Conservation (phyloP, 768 basidiomycete species). For the Sarcomyxa edulis region DNA sequence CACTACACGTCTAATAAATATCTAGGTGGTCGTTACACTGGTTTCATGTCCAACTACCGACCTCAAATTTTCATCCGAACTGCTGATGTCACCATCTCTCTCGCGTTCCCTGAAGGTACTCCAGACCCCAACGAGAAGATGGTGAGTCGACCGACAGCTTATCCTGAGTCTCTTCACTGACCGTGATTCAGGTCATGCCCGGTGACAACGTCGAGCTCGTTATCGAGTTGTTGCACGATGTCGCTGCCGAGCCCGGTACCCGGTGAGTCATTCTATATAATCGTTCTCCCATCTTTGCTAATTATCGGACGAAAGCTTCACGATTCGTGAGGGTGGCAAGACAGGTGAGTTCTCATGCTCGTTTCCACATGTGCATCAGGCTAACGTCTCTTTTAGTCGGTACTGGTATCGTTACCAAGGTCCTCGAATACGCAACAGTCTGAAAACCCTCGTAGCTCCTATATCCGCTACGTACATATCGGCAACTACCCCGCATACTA, state of each 20-base stretch:
- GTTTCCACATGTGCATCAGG: background rate
- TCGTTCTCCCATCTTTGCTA: slow-evolving; percentile 6
- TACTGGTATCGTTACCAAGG: slow-evolving; percentile 90
- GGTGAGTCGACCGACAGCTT: slow-evolving; percentile 35
- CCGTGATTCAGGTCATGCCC: slow-evolving; percentile 72
- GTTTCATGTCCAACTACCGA: slow-evolving; percentile 91
- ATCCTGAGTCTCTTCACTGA: background rate
- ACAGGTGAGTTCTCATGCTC: slow-evolving; percentile 58
- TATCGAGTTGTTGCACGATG: slow-evolving; percentile 75
- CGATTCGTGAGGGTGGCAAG: slow-evolving; percentile 91
- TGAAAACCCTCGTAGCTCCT: too few species aligned
- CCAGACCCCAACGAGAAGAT: slow-evolving; percentile 81
- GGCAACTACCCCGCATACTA: too few species aligned
- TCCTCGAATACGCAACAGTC: slow-evolving; percentile 47
- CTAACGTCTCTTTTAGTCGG: slow-evolving; percentile 51
- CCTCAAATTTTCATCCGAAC: slow-evolving; percentile 97
- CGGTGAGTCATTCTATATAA: slow-evolving; percentile 36
- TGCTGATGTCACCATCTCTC: slow-evolving; percentile 81
- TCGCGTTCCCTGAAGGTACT: slow-evolving; percentile 86
- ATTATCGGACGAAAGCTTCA: too few species aligned
- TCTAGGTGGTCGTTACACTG: slow-evolving; percentile 74
- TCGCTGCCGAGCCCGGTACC: slow-evolving; percentile 85
- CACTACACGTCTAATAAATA: slow-evolving; percentile 10
- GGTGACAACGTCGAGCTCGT: slow-evolving; percentile 97
- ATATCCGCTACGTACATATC: too few species aligned